Conservation (phyloP, 1,284 basidiomycete species). For the Cryptococcus sp. region DNA sequence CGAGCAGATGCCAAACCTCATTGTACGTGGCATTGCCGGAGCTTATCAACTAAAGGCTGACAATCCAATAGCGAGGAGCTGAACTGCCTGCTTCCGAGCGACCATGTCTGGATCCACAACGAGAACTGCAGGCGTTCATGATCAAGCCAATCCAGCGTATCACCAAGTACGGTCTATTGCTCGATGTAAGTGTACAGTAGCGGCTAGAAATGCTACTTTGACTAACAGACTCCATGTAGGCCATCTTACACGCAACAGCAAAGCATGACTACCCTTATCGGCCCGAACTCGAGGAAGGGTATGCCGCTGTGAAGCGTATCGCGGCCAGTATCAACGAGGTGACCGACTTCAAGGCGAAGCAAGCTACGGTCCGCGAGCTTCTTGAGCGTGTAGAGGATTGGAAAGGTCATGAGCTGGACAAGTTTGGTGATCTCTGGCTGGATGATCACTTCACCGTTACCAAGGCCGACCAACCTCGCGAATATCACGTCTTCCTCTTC, state of each 20-base stretch:
- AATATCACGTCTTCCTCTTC: constrained; percentile 98
- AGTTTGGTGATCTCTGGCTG: constrained; percentile 89
- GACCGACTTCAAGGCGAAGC: constrained; percentile 74
- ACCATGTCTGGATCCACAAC: constrained; percentile 48
- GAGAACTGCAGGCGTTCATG: constrained; percentile 80
- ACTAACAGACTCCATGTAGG: constrained; percentile 13
- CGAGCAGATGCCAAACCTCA: constrained; percentile 77
- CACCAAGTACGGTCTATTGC: constrained; percentile 71
- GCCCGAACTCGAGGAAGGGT: constrained; percentile 80
- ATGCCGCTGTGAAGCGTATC: constrained; percentile 85
- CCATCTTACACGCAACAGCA: constrained; percentile 45
- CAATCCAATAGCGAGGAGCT: constrained; percentile 32
- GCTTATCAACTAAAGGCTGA: constrained; percentile 14
- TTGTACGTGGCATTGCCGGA: constrained; percentile 60
- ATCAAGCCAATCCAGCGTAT: constrained; percentile 78
- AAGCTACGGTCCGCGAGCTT: constrained; percentile 81
- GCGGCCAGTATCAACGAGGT: constrained; percentile 95
- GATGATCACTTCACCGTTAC: constrained; percentile 95
- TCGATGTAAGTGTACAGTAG: constrained; percentile 58
- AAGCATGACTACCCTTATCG: constrained; percentile 66
- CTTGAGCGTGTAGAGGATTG: constrained; percentile 92
- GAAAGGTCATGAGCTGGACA: constrained; percentile 95
- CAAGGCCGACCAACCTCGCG: constrained; percentile 93
- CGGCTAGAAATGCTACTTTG: not conserved
- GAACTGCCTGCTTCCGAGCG: constrained; percentile 33